These are phyloP conservation scores for Schizosaccharomyces japonicus DNA, from an alignment of 805 yeast species.

Conservation along the genomic window DNA sequence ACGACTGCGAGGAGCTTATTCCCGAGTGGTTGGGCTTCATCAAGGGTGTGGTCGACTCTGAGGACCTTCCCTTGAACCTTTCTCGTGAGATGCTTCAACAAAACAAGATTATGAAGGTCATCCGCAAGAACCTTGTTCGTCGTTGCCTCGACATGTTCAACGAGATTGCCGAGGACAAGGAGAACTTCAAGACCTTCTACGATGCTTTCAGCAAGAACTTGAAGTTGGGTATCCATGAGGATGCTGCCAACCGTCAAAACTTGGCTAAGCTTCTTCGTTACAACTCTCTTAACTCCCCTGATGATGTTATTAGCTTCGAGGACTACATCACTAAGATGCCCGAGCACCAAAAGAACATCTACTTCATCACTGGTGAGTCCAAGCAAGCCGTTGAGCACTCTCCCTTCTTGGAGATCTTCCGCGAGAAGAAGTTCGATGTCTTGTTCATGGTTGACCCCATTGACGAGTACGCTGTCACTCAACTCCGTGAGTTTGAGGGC, in stretches of 20 bases:
- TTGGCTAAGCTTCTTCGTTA: conserved; percentile 89
- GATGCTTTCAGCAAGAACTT: conserved; percentile 92
- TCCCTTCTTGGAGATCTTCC: conserved; percentile 95
- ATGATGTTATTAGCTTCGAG: conserved; percentile 78
- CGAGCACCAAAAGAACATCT: conserved; percentile 97
- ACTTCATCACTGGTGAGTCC: conserved; percentile 97
- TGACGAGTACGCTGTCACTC: conserved; percentile 98
- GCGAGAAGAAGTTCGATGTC: conserved; percentile 96
- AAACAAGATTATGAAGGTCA: conserved; percentile 97
- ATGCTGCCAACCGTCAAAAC: conserved; percentile 86
- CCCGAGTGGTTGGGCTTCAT: conserved; percentile 97
- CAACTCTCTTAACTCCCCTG: conserved; percentile 87
- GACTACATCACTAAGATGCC: conserved; percentile 99
- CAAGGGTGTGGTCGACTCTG: conserved; percentile 98
- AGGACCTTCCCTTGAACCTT: conserved; percentile 96
- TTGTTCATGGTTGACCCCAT: conserved; percentile 95
- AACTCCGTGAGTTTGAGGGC: conserved; percentile 97
- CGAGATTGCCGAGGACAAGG: conserved; percentile 97
- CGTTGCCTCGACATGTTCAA: conserved; percentile 94
- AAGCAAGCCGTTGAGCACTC: conserved; percentile 94
- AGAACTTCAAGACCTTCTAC: conserved; percentile 96
- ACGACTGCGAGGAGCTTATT: conserved; percentile 95
- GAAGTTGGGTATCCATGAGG: conserved; percentile 97
- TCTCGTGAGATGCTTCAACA: conserved; percentile 99
- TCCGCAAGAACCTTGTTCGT: conserved; percentile 97